A percentile compares a stretch with the other conserved stretches of the same genome.
Conservation (phyloP, 1,139 yeast genomes). For the Lodderomyces orthopsilosis region DNA sequence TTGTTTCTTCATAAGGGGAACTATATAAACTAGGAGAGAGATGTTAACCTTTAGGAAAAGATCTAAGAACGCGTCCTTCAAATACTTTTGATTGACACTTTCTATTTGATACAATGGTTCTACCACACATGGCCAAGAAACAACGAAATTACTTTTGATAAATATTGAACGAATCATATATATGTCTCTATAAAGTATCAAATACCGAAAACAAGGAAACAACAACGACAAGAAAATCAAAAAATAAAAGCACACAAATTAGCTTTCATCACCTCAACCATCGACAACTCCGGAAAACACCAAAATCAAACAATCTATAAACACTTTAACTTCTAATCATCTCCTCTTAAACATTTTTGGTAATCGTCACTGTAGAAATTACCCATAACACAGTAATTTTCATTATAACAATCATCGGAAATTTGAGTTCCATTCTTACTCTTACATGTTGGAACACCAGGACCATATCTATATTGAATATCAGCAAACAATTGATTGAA, state of each 20-base stretch:
- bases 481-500: conserved; percentile 48
- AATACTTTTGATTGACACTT: too few relatives aligned
- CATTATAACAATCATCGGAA: conserved; percentile 12
- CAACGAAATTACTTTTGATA: too few relatives aligned
- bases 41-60: too few relatives aligned
- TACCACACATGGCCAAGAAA: too few relatives aligned
- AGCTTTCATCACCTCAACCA: too few relatives aligned
- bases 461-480: conserved; percentile 51
- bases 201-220: background rate
- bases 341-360: conserved; percentile 11
- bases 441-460: conserved; percentile 45
- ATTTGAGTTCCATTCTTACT: conserved; percentile 21
- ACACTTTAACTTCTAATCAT: background rate
- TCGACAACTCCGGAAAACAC: background rate
- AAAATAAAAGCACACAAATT: too few relatives aligned
- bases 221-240: background rate
- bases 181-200: too few relatives aligned
- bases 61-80: too few relatives aligned
- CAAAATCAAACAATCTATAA: background rate
- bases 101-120: too few relatives aligned
- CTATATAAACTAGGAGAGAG: too few relatives aligned
- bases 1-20: too few relatives aligned
- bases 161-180: too few relatives aligned
- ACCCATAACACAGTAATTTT: conserved; percentile 38
- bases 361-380: conserved; percentile 14